Evolutionary conservation across 352 stramenopile genomes (phyloP).

Genomic region (Phytophthora kernoviae): DNA sequence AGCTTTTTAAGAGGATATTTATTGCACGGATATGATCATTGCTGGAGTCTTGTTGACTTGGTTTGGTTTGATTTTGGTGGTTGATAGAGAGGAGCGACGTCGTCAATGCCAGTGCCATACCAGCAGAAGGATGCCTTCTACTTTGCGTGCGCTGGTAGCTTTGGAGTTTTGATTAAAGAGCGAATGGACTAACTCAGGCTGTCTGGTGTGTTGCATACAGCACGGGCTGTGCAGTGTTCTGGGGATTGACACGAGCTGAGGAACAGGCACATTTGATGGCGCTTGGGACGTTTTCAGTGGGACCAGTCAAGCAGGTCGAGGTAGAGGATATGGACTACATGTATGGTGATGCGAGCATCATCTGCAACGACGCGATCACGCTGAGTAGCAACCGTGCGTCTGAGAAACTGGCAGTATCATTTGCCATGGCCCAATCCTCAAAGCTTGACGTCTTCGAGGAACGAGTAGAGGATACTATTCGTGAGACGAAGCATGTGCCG

Average conservation of each 20-base stretch:
- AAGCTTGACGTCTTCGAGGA: slow-evolving; percentile 95
- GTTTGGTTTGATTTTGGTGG: not conserved
- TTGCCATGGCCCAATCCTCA: slow-evolving; percentile 92
- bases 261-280: slow-evolving; percentile 78
- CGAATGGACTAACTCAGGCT: not conserved
- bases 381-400: slow-evolving; percentile 79
- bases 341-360: slow-evolving; percentile 70
- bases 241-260: slow-evolving; percentile 83
- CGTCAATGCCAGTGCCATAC: slow-evolving; percentile 38
- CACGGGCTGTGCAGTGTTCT: slow-evolving; percentile 90
- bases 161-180: not conserved
- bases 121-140: slow-evolving; percentile 88
- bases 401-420: slow-evolving; percentile 93
- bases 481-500: slow-evolving; percentile 88
- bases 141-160: slow-evolving; percentile 59
- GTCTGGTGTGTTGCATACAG: slow-evolving; percentile 26
- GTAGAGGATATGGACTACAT: slow-evolving; percentile 91
- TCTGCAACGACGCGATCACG: slow-evolving; percentile 87
- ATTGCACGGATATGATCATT: no score
- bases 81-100: slow-evolving; percentile 21
- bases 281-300: slow-evolving; percentile 63
- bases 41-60: slow-evolving; percentile 5
- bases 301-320: slow-evolving; percentile 82
- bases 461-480: slow-evolving; percentile 87
- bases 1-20: no score